Percentiles rank a stretch among this genome's conserved stretches.
Evolutionary conservation across 2,329 filamentous ascomycete species (phyloP).

Genomic region (Calonectria hawksworthii): DNA sequence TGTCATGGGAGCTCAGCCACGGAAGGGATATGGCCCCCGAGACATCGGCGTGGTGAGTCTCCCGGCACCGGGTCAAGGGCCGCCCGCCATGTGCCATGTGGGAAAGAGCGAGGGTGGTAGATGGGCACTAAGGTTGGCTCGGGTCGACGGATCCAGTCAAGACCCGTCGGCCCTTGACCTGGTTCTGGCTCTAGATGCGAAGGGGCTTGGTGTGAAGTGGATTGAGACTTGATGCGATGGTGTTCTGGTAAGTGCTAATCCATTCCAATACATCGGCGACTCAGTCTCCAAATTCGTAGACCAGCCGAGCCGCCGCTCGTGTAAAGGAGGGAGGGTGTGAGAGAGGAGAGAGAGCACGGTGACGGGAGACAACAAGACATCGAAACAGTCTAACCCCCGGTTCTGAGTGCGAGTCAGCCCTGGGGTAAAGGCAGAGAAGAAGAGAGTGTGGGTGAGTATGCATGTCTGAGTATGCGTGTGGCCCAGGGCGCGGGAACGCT

Average conservation of each 20-base stretch:
- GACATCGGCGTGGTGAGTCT: slow-evolving; percentile 2
- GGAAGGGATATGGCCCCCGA: not conserved
- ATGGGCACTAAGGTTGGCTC: not conserved
- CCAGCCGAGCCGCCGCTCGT: not conserved
- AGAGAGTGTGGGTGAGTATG: not conserved
- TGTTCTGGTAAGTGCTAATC: not conserved
- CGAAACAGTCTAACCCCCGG: not conserved
- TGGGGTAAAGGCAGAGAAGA: not conserved
- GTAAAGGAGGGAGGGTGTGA: not conserved
- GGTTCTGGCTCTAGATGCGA: not conserved
- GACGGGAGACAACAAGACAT: not conserved
- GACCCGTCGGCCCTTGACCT: not conserved
- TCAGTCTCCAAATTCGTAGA: not conserved
- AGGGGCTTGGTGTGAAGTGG: not conserved
- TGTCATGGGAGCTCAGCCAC: not conserved
- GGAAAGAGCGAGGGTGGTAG: not conserved
- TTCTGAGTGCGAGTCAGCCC: slow-evolving; percentile 1
- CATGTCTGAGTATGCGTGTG: not conserved
- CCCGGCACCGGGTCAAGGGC: slow-evolving; percentile 1
- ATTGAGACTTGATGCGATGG: not conserved
- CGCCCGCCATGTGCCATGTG: slow-evolving; percentile 5
- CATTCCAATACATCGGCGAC: not conserved
- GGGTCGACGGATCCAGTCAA: not conserved
- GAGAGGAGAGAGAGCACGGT: not conserved
- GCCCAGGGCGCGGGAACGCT: not conserved